phyloP scores from a whole-genome alignment of 1,139 yeast genomes.

The Saccharomyces uvarum region DNA sequence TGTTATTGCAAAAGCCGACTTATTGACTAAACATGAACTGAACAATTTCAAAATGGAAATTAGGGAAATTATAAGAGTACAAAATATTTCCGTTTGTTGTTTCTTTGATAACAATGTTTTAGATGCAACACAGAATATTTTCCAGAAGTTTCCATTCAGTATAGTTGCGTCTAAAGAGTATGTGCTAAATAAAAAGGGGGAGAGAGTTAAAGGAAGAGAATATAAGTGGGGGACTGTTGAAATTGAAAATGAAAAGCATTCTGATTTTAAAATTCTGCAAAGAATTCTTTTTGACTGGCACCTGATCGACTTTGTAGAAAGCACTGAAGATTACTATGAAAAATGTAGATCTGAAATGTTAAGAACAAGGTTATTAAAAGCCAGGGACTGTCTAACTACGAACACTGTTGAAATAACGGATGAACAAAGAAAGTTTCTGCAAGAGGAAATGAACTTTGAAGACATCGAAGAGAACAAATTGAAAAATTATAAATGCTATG shows the following conservation, averaged over 20 bases:
- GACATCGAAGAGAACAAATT: constrained; percentile 29
- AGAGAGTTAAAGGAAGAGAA: constrained; percentile 50
- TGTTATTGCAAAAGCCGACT: constrained; percentile 68
- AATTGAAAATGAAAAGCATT: constrained; percentile 54
- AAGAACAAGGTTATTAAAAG: constrained; percentile 33
- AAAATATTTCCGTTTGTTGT: constrained; percentile 52
- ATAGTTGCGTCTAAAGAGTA: constrained; percentile 46
- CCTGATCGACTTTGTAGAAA: constrained; percentile 3
- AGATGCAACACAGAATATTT: constrained; percentile 20
- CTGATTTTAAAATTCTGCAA: constrained; percentile 56
- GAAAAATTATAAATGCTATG: constrained; percentile 35
- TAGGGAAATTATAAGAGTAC: constrained; percentile 37
- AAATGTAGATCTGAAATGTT: constrained; percentile 43
- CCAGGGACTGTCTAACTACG: constrained; percentile 27
- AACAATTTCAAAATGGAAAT: constrained; percentile 40
- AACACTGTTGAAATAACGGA: constrained; percentile 9
- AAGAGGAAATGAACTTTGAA: constrained; percentile 25
- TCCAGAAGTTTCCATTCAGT: constrained; percentile 47
- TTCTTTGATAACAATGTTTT: constrained; percentile 37
- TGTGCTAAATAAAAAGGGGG: constrained; percentile 32
- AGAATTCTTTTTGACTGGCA: constrained; percentile 41
- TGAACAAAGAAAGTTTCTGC: constrained; percentile 18
- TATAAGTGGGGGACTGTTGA: constrained; percentile 73
- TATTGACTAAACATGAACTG: constrained; percentile 40
- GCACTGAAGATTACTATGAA: constrained; percentile 40